Percentiles rank a stretch among this genome's conserved stretches.
Conservation (phyloP, 106 monocot genomes). For the Phalaenopsis aphrodite region DNA sequence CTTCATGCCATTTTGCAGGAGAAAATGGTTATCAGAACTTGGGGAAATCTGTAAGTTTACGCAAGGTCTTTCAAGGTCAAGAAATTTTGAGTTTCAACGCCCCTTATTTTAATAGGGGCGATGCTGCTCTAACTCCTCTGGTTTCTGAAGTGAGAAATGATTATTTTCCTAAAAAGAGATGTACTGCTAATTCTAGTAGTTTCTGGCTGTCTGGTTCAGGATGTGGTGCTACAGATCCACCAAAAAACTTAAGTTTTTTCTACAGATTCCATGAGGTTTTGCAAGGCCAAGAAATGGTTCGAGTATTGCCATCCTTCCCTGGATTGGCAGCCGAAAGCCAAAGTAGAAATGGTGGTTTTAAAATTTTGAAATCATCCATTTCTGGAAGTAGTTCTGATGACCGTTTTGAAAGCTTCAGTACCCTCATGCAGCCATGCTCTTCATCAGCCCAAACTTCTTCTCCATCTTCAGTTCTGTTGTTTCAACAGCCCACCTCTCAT, state of each 20-base stretch:
- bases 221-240: conserved; percentile 22
- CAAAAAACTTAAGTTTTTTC: conserved; percentile 33
- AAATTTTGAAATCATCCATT: background rate
- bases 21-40: conserved; percentile 45
- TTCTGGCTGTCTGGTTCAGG: conserved; percentile 19
- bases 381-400: conserved; percentile 12
- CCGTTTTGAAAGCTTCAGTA: conserved; percentile 20
- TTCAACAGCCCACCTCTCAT: conserved; percentile 38
- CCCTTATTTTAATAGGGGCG: conserved; percentile 23
- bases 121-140: conserved; percentile 19
- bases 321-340: conserved; percentile 15
- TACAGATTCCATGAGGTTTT: conserved; percentile 91
- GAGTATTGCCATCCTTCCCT: conserved; percentile 20
- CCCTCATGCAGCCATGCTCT: conserved; percentile 12
- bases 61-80: conserved; percentile 94
- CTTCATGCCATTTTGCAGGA: background rate
- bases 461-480: conserved; percentile 67
- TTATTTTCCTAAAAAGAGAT: conserved; percentile 32
- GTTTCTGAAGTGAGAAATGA: conserved; percentile 18
- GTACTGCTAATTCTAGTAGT: conserved; percentile 9
- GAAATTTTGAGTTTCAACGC: conserved; percentile 50
- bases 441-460: conserved; percentile 48
- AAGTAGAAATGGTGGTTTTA: conserved; percentile 13
- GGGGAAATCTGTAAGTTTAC: conserved; percentile 54
- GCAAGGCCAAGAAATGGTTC: conserved; percentile 99